Evolutionary conservation across 1,284 basidiomycete genomes (phyloP).

Genomic region (Polyporus tsugae): DNA sequence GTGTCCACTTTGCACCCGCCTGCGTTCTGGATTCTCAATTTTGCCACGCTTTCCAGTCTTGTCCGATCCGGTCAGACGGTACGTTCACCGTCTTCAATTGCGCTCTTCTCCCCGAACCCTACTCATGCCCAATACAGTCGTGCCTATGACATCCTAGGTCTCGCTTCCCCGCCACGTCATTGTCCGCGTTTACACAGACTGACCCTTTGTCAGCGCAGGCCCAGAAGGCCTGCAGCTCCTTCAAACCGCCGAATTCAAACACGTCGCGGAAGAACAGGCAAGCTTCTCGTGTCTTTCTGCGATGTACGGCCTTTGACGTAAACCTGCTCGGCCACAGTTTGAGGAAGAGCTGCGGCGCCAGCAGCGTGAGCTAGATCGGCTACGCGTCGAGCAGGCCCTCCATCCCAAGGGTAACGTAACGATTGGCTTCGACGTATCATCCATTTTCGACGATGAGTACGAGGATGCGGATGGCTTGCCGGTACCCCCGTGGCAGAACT

Average conservation of each 20-base stretch:
- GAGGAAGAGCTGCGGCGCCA: conserved; percentile 46
- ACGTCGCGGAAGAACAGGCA: conserved; percentile 34
- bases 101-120: conserved; percentile 26
- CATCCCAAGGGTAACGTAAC: conserved; percentile 37
- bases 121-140: conserved; percentile 43
- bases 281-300: conserved; percentile 17
- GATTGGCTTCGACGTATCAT: conserved; percentile 57
- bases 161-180: conserved; percentile 14
- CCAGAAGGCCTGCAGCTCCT: conserved; percentile 34
- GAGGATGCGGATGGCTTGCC: conserved; percentile 23
- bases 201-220: conserved; percentile 33
- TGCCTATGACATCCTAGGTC: conserved; percentile 82
- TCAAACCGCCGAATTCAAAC: conserved; percentile 30
- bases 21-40: conserved; percentile 6
- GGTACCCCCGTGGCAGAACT: conserved; percentile 23
- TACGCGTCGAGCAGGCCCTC: conserved; percentile 37
- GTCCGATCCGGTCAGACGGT: conserved; percentile 79
- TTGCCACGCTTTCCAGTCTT: conserved; percentile 56
- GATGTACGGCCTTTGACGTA: conserved; percentile 25
- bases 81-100: conserved; percentile 33
- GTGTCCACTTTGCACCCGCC: conserved; percentile 30
- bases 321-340: conserved; percentile 28
- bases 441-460: conserved; percentile 47
- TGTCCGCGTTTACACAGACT: conserved; percentile 8
- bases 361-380: conserved; percentile 42